phyloP scores from a whole-genome alignment of 805 yeast genomes.

The Saccharomycopsis selenospora region DNA sequence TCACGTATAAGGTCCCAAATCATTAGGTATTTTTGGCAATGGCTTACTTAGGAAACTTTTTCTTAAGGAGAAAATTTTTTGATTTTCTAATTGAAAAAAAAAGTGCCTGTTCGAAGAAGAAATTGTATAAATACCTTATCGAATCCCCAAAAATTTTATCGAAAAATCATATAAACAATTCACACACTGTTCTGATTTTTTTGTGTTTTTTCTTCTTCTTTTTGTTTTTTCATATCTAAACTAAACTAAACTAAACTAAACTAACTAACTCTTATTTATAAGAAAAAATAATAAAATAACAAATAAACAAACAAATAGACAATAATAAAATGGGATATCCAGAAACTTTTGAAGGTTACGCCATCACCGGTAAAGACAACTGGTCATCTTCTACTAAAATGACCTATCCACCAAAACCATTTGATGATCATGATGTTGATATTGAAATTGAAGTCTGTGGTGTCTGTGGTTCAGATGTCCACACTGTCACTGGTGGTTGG shows the following conservation, averaged over 20 bases:
- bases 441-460: constrained; percentile 51
- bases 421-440: constrained; percentile 32
- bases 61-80: too few species aligned
- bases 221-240: background rate
- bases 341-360: constrained; percentile 34
- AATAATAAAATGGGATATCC: constrained; percentile 31
- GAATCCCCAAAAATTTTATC: too few species aligned
- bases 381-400: constrained; percentile 30
- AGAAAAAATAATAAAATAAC: too few species aligned
- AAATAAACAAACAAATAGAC: too few species aligned
- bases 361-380: constrained; percentile 29
- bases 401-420: constrained; percentile 32
- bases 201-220: background rate
- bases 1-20: background rate
- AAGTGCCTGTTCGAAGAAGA: too few species aligned
- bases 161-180: too few species aligned
- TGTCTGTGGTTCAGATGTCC: constrained; percentile 55
- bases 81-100: too few species aligned
- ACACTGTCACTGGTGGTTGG: constrained; percentile 20
- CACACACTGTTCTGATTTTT: background rate
- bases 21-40: too few species aligned
- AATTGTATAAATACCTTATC: too few species aligned
- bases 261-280: background rate
- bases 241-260: background rate
- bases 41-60: too few species aligned